Evolutionary conservation across 2,329 filamentous ascomycete genomes (phyloP), one percentile per base, ranked within the genome.

Genomic region (Bimuria novae-zelandiae): DNA sequence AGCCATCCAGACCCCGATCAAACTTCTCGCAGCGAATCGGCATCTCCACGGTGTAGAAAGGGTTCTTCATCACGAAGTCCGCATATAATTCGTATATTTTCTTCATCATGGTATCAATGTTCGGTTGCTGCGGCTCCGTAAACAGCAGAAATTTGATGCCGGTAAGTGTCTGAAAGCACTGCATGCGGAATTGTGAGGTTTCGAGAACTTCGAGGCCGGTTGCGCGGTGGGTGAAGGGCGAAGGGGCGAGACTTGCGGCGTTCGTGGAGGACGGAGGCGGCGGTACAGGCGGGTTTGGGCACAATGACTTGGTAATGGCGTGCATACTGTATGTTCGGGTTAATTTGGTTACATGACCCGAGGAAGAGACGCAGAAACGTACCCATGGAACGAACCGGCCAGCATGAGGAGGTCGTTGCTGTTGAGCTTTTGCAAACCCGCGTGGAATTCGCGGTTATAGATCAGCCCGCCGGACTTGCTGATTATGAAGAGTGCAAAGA

Each of bases 11-110:
- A 74, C 90, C 90, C 64, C 92, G 82, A 74, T 99, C 94, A 78
- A 97, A 99, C 64, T 91, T 89, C 70, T 97, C 94, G 76, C 94
- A 96, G 56, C 94, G 83, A 49, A 99, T 86, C 6, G 94, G 94
- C 92, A 97, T 99, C 78, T 99, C 94, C 52, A 96, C 81, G 69
- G 94, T 92, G 77, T 97, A 97, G 71, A 99, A 99, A 1, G 94
- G 94, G 74, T 99, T 99, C 82, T 97, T 99, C 91, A 97, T 97
- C 63, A 99, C 94, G 73, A 90, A 97, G 75, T 99, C 94, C 45
- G 90, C 84, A 78, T 97, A 99, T 47, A 97, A 78, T 73, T 97
- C 94, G 74, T 99, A 97, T 65, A 97, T 88, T 73, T 86, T 89
- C 70, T 86, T 83, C 63, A 96, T 87, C 39, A 93, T 88, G 11